Base-by-base conservation (phyloP, 495 filamentous ascomycete genomes). In the Penicillium pulvis region DNA sequence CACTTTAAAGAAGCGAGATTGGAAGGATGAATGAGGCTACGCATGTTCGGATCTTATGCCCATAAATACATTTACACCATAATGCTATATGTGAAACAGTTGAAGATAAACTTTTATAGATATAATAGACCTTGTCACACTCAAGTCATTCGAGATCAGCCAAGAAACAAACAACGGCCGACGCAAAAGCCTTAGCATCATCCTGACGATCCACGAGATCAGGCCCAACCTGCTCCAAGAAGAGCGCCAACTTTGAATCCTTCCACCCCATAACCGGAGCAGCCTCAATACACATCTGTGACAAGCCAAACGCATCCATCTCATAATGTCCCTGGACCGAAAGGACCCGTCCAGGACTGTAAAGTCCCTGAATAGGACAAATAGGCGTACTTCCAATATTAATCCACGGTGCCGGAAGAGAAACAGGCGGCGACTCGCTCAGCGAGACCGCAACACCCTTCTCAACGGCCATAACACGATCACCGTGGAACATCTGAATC, bases 301-400 rank as follows among this genome's bases (percentile, higher is more conserved):
- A 51, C 58, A 62, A 68, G 0, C 70, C 70, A 57, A 75, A 77
- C 0, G 51, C 53, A 55, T 77, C 75, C 62, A 78, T 69, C 47
- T 73, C 75, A 57, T 73, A 71, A 57, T 76, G 73, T 0, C 72
- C 69, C 53, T 75, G 73, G 8, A 73, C 66, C 16, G 75, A 66
- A 42, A 77, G 47, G 0, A 75, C 64, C 4, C 70, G 46, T 2
- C 64, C 64, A 1, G 68, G 67, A 44, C 71, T 57, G 46, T 76
- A 78, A 1, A 78, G 61, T n/a, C 75, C 74, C 42, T 78, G 75
- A 48, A 76, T 72, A 4, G 69, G 67, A 36, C 71, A 76, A 30
- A 70, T 67, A 4, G 52, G 60, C 12, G 61, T 74, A 44, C 66
- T 71, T 31, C 71, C 73, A 36, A 68, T 71, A 57, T 56, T 75